Percentiles rank a stretch among this genome's conserved stretches.
phyloP scores from a whole-genome alignment of 2,329 filamentous ascomycete species.

The Basipetospora chlamydospora region DNA sequence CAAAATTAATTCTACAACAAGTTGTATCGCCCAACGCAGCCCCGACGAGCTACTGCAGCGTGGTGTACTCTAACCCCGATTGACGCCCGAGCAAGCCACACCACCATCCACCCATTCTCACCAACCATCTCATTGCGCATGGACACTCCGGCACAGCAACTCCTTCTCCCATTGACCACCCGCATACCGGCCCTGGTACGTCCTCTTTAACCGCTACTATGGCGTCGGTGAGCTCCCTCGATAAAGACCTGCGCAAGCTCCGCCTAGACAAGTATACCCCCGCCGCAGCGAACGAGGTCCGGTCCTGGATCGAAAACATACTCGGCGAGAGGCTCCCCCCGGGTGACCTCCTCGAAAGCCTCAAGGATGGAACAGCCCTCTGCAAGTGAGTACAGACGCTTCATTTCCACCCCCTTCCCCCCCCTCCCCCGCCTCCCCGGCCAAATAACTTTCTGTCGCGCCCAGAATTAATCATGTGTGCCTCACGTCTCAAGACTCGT shows the following conservation, averaged over 20 bases:
- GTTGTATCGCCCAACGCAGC: too few species aligned
- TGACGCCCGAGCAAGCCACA: too few species aligned
- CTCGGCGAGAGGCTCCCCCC: slow-evolving; percentile 59
- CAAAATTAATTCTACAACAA: too few species aligned
- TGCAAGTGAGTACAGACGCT: slow-evolving; percentile 55
- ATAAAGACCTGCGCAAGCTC: slow-evolving; percentile 88
- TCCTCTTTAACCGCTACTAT: slow-evolving; percentile 30
- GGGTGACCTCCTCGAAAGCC: slow-evolving; percentile 65
- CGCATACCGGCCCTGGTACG: too few species aligned
- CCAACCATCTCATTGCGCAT: too few species aligned
- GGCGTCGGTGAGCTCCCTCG: slow-evolving; percentile 86
- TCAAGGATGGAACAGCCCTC: slow-evolving; percentile 83
- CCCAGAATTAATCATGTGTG: too few species aligned
- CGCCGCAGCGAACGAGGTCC: slow-evolving; percentile 72
- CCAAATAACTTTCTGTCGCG: slow-evolving; percentile 11
- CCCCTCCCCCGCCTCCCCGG: slow-evolving; percentile 3
- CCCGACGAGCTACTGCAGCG: too few species aligned
- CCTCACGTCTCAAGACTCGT: slow-evolving; percentile 51
- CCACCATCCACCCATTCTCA: too few species aligned
- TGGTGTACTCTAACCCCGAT: too few species aligned
- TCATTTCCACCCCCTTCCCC: not conserved
- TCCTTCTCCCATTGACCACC: not conserved
- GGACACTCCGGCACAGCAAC: too few species aligned
- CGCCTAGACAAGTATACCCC: slow-evolving; percentile 89
- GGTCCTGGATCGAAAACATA: slow-evolving; percentile 70